A percentile compares a stretch with the other conserved stretches of the same genome.
These are phyloP conservation scores for Colletotrichum sp. DNA, from an alignment of 2,329 filamentous ascomycete species.

Conservation along the genomic window DNA sequence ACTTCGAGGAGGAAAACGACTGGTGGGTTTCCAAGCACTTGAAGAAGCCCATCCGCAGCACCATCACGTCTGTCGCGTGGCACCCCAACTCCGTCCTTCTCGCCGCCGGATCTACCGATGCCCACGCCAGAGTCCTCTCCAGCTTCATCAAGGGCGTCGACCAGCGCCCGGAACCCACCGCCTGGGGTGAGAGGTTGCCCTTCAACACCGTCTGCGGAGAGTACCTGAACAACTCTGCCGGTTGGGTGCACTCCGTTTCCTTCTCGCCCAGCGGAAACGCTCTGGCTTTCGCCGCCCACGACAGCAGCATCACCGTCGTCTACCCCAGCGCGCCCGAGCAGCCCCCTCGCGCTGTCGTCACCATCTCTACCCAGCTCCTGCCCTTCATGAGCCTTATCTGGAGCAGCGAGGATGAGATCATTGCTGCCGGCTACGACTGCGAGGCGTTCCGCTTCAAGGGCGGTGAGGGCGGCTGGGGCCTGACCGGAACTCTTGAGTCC, in stretches of 20 bases:
- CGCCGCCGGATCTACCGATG: conserved; percentile 95
- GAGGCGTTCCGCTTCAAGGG: conserved; percentile 92
- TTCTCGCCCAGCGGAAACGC: conserved; percentile 93
- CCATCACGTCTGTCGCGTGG: conserved; percentile 93
- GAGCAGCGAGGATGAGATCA: conserved; percentile 90
- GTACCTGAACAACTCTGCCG: conserved; percentile 93
- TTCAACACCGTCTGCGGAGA: conserved; percentile 99
- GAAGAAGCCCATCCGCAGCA: conserved; percentile 98
- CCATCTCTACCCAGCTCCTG: conserved; percentile 85
- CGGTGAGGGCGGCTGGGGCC: conserved; percentile 79
- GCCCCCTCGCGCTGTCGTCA: conserved; percentile 87
- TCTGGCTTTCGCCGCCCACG: conserved; percentile 93
- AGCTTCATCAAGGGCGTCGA: conserved; percentile 97
- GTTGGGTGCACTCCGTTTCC: conserved; percentile 92
- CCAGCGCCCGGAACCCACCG: conserved; percentile 80
- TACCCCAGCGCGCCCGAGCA: conserved; percentile 93
- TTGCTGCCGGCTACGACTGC: conserved; percentile 89
- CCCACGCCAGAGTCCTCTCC: conserved; percentile 92
- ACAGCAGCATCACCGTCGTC: conserved; percentile 95
- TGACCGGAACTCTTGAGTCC: conserved; percentile 80
- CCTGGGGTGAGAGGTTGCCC: conserved; percentile 93
- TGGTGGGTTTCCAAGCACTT: conserved; percentile 99
- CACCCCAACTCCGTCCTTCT: conserved; percentile 97
- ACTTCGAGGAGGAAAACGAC: conserved; percentile 99
- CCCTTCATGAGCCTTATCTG: conserved; percentile 94